Evolutionary conservation across 306 rosid species (phyloP).

Genomic region (Prunus mongolica): DNA sequence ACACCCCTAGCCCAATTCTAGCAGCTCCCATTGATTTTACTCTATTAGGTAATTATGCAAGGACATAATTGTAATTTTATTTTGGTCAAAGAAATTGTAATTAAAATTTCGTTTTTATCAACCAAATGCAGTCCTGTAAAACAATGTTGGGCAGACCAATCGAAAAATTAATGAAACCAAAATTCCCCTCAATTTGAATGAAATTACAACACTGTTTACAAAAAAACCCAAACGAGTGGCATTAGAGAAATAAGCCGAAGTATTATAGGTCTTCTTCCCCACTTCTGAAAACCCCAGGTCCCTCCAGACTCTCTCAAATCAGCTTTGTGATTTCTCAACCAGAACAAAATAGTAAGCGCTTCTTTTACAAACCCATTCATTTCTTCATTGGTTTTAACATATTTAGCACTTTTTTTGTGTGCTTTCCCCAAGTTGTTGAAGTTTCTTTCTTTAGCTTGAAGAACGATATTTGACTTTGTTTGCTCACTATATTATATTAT

Average conservation of each 20-base stretch:
- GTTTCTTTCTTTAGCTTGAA: not conserved
- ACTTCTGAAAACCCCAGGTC: slow-evolving; percentile 1
- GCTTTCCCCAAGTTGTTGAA: not conserved
- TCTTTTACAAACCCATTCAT: not conserved
- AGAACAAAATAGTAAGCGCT: slow-evolving; percentile 13
- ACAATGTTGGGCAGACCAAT: not conserved
- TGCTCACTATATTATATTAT: not conserved
- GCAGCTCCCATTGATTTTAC: not conserved
- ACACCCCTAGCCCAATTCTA: too few species aligned
- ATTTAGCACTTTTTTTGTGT: not conserved
- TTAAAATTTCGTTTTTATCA: not conserved
- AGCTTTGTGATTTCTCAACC: slow-evolving; percentile 9
- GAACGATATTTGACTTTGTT: not conserved
- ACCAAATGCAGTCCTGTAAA: not conserved
- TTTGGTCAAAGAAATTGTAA: not conserved
- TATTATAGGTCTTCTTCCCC: not conserved
- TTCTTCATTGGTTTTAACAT: not conserved
- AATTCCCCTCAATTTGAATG: slow-evolving; percentile 4
- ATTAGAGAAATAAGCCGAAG: not conserved
- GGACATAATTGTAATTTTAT: not conserved
- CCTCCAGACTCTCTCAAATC: not conserved
- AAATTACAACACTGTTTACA: slow-evolving; percentile 5
- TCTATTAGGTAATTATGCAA: not conserved
- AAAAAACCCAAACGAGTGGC: slow-evolving; percentile 1
- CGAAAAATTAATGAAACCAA: not conserved